These are phyloP conservation scores for Malus asiatica DNA, from an alignment of 306 rosid genomes.

Conservation along the genomic window DNA sequence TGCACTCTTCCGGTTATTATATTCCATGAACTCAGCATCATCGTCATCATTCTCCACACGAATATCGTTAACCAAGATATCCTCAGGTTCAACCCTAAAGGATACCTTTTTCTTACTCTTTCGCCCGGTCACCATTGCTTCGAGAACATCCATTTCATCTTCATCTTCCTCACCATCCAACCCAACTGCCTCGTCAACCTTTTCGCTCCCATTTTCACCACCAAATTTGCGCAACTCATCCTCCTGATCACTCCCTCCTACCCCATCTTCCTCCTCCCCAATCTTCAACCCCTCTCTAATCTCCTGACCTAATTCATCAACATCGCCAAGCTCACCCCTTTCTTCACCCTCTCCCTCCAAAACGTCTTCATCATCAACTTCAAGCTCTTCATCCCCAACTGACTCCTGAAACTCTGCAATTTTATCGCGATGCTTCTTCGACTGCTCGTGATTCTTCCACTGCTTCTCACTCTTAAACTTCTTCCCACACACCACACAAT, in stretches of 20 bases:
- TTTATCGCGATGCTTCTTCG: slow-evolving; percentile 89
- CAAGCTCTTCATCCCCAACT: slow-evolving; percentile 31
- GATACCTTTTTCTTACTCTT: slow-evolving; percentile 38
- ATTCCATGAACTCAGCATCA: slow-evolving; percentile 36
- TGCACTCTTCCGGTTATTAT: slow-evolving; percentile 37
- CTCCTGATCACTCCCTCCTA: slow-evolving; percentile 24
- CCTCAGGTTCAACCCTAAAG: slow-evolving; percentile 21
- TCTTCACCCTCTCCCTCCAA: neutral
- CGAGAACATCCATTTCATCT: slow-evolving; percentile 46
- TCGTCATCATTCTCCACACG: slow-evolving; percentile 35
- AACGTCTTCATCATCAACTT: slow-evolving; percentile 27
- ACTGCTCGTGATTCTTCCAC: slow-evolving; percentile 98
- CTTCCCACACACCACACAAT: slow-evolving; percentile 90
- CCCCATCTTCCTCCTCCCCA: slow-evolving; percentile 31
- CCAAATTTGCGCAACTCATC: slow-evolving; percentile 20
- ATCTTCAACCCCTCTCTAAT: slow-evolving; percentile 21
- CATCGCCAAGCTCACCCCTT: slow-evolving; percentile 20
- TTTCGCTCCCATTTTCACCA: slow-evolving; percentile 5
- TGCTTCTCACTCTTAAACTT: slow-evolving; percentile 99
- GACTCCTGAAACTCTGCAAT: slow-evolving; percentile 69
- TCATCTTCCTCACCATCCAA: slow-evolving; percentile 19
- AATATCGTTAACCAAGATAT: slow-evolving; percentile 10
- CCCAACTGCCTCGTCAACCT: slow-evolving; percentile 18
- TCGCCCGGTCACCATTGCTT: slow-evolving; percentile 61
- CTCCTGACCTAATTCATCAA: slow-evolving; percentile 7